Evolutionary conservation across 306 rosid species (phyloP).

Genomic region (Arachis stenosperma): DNA sequence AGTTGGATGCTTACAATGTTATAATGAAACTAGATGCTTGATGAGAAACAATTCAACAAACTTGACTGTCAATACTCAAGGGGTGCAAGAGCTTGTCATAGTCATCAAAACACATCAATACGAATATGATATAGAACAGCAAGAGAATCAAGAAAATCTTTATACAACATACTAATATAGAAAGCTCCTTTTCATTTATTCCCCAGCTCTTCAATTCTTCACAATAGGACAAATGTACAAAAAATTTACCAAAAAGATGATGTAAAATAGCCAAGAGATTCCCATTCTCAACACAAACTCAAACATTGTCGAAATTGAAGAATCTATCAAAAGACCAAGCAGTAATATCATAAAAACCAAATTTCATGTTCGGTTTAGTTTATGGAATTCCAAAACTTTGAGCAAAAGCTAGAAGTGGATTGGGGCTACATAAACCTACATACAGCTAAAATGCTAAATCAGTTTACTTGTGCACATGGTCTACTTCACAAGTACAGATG

Average conservation of each 20-base stretch:
- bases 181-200: too few relatives aligned
- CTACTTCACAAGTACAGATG: slow-evolving; percentile 19
- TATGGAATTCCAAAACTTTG: background rate
- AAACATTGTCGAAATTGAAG: background rate
- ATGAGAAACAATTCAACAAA: background rate
- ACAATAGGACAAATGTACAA: background rate
- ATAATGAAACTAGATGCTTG: slow-evolving; percentile 4
- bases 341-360: background rate
- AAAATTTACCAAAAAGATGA: background rate
- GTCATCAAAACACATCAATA: slow-evolving; percentile 28
- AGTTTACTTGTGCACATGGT: slow-evolving; percentile 7
- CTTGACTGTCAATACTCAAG: background rate
- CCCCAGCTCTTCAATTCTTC: too few relatives aligned
- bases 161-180: slow-evolving; percentile 10
- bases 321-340: background rate
- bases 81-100: slow-evolving; percentile 26
- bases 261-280: background rate
- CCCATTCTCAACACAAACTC: background rate
- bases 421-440: slow-evolving; percentile 13
- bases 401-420: background rate
- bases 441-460: slow-evolving; percentile 21
- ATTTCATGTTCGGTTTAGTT: too few relatives aligned
- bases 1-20: slow-evolving; percentile 16
- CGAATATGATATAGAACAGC: slow-evolving; percentile 20
- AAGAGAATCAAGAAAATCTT: slow-evolving; percentile 8